A percentile compares a stretch with the other conserved stretches of the same genome.
phyloP scores from a whole-genome alignment of 345 rosid species.

The Draba incana region DNA sequence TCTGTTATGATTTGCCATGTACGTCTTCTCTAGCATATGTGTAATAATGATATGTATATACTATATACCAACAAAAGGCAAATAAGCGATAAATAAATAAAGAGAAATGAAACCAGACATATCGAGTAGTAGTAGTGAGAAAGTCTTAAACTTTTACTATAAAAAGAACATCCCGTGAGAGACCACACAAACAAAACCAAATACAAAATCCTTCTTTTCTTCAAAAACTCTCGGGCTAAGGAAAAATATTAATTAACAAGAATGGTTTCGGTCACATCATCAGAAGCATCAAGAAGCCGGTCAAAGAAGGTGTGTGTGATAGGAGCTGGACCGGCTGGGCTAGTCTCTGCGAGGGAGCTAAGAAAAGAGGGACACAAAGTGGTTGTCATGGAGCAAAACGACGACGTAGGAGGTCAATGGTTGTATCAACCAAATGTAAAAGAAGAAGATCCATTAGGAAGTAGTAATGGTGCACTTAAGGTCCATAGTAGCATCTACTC shows the following conservation, averaged over 20 bases:
- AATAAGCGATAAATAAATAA: background rate
- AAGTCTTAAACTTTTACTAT: conserved; percentile 36
- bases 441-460: conserved; percentile 61
- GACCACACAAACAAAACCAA: conserved; percentile 20
- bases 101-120: conserved; percentile 9
- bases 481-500: conserved; percentile 90
- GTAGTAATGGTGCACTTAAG: conserved; percentile 43
- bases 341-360: conserved; percentile 85
- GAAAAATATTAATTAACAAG: background rate
- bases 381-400: conserved; percentile 82
- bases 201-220: conserved; percentile 18
- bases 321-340: conserved; percentile 96
- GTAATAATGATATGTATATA: background rate
- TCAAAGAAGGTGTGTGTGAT: conserved; percentile 81
- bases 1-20: too few species aligned
- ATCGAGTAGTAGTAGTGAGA: conserved; percentile 42
- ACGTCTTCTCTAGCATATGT: too few species aligned
- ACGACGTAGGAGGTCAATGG: conserved; percentile 95
- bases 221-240: conserved; percentile 4
- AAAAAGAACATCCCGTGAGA: conserved; percentile 27
- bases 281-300: conserved; percentile 23
- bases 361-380: conserved; percentile 78
- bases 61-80: conserved; percentile 7
- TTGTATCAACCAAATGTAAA: conserved; percentile 64
- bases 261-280: conserved; percentile 35